These are phyloP conservation scores for Coemansia sp. DNA, from an alignment of 192 early-diverging fungal genomes.

Conservation along the genomic window DNA sequence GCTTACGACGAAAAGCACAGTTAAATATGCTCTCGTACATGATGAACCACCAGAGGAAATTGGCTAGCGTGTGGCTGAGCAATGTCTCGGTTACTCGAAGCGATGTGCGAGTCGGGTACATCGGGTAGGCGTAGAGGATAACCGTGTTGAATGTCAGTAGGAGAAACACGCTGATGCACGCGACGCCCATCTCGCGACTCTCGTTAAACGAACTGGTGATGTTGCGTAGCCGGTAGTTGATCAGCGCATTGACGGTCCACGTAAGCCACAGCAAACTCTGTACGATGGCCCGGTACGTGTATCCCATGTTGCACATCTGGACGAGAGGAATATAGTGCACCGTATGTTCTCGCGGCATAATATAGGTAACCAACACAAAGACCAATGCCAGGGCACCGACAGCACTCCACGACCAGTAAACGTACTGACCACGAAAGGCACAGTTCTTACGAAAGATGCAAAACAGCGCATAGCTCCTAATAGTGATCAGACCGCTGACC, in stretches of 20 bases:
- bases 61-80: slow-evolving; percentile 32
- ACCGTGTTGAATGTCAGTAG: slow-evolving; percentile 47
- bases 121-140: slow-evolving; percentile 42
- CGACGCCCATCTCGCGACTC: slow-evolving; percentile 42
- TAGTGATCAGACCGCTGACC: slow-evolving; percentile 41
- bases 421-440: slow-evolving; percentile 33
- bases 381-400: slow-evolving; percentile 16
- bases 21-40: slow-evolving; percentile 52
- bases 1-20: slow-evolving; percentile 34
- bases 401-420: slow-evolving; percentile 19
- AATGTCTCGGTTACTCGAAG: slow-evolving; percentile 34
- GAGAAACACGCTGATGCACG: slow-evolving; percentile 40
- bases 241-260: slow-evolving; percentile 38
- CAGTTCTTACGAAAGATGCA: slow-evolving; percentile 51
- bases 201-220: slow-evolving; percentile 58
- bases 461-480: slow-evolving; percentile 49
- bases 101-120: slow-evolving; percentile 23
- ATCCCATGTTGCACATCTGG: slow-evolving; percentile 53
- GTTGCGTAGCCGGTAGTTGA: slow-evolving; percentile 50
- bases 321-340: slow-evolving; percentile 34
- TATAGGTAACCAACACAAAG: slow-evolving; percentile 37
- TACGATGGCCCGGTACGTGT: slow-evolving; percentile 39
- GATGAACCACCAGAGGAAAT: slow-evolving; percentile 58
- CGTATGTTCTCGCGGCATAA: slow-evolving; percentile 24
- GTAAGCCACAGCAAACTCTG: slow-evolving; percentile 48